A percentile compares a stretch with the other conserved stretches of the same genome.
Conservation (phyloP, 306 rosid genomes). For the Gleditsia sinensis region DNA sequence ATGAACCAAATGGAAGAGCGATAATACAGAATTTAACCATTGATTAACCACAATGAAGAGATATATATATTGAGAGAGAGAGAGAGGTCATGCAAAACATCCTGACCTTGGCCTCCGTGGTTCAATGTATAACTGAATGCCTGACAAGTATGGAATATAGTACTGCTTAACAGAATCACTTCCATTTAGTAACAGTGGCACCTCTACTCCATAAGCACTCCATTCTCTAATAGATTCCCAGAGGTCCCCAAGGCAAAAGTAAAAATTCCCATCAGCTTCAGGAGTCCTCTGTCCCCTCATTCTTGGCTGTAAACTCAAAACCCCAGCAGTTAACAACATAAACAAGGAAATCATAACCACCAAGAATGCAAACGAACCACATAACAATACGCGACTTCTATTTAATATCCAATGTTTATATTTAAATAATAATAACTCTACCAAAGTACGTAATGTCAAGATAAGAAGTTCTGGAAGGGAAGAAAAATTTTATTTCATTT, state of each 20-base stretch:
- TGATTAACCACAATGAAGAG: not conserved
- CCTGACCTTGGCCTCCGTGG: slow-evolving; percentile 43
- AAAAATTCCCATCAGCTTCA: slow-evolving; percentile 34
- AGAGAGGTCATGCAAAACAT: not conserved
- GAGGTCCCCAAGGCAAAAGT: slow-evolving; percentile 52
- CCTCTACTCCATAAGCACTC: slow-evolving; percentile 66
- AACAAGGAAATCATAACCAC: not conserved
- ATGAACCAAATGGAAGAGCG: not conserved
- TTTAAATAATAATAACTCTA: not conserved
- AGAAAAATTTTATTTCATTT: not conserved
- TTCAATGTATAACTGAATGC: slow-evolving; percentile 52
- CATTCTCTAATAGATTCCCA: slow-evolving; percentile 59
- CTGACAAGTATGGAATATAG: slow-evolving; percentile 60
- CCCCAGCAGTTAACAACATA: slow-evolving; percentile 30
- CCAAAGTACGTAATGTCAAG: not conserved
- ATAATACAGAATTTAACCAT: not conserved
- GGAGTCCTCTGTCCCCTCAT: slow-evolving; percentile 29
- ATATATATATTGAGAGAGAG: too few relatives aligned
- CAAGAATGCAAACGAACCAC: not conserved
- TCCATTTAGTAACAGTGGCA: slow-evolving; percentile 47
- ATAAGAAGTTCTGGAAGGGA: not conserved
- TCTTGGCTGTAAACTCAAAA: slow-evolving; percentile 37
- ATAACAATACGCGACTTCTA: not conserved
- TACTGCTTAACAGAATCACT: slow-evolving; percentile 43
- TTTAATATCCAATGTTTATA: not conserved